Base-by-base conservation (phyloP, 352 stramenopile species). In the Pythium dissotocum region DNA sequence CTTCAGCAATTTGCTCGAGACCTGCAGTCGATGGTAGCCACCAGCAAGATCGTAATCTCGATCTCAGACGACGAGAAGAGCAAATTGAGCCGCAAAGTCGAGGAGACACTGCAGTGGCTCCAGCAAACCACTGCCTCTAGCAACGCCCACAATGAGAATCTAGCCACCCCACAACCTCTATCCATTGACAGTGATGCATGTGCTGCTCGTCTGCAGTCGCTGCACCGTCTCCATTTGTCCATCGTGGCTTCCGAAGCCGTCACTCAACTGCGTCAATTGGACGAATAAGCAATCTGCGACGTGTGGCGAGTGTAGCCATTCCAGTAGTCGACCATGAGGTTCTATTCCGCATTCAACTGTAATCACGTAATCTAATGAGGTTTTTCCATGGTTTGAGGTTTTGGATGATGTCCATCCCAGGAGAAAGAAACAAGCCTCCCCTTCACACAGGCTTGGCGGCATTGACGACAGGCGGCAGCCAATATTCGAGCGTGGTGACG, bases 161-260 rank as follows among this genome's bases (percentile, higher is more conserved):
- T 28, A 38, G 24, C 36, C 13, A 30, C 4, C 38, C 13, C 48
- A 55, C 48, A 33, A 4, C 2, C 48, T 5, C 53, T 28, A 21
- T n/a, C 7, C 26, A 6, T 44, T 26, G 28, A 12, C 14, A 26
- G 61, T 10, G 48, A 61, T 46, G 12, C 2, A 21, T 24, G 24
- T 42, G 46, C 7, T n/a, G 30, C 33, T 44, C 65, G 35, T 4
- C 40, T 71, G 35, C 58, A 55, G 14, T 42, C 49, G 52, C 58
- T 71, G 32, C 65, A 51, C 2, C 57, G 65, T 33, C 58, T 71
- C 26, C 58, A 71, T 18, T 71, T 53, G 38, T 62, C 48, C 21
- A 33, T 65, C 5, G 65, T 26, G 1, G 65, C 65, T 6, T 28
- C 65, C 21, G 40, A 54, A 9, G 65, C 65, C 10, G 44, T 71